Evolutionary conservation across 768 basidiomycete genomes (phyloP).

Genomic region (Mycena vitilis): DNA sequence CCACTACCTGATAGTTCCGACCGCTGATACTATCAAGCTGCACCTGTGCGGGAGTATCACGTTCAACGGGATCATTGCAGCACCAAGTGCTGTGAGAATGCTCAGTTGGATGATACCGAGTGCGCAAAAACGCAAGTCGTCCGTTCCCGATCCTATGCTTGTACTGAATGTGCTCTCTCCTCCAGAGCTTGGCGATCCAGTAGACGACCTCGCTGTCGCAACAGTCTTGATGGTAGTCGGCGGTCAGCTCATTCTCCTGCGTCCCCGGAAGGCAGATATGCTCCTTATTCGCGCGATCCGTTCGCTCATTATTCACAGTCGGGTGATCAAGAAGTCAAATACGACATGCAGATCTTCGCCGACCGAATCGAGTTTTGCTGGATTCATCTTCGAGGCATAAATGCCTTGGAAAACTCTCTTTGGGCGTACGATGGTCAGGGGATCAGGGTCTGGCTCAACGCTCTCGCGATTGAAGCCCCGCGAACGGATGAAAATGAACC

Average conservation of each 20-base stretch:
- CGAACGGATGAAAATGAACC: slow-evolving; percentile 49
- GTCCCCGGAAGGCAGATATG: slow-evolving; percentile 78
- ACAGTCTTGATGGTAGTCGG: slow-evolving; percentile 97
- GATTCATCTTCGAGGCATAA: slow-evolving; percentile 96
- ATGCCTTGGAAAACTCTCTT: slow-evolving; percentile 93
- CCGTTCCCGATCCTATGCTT: not conserved
- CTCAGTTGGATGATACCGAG: slow-evolving; percentile 98
- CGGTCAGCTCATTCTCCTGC: slow-evolving; percentile 88
- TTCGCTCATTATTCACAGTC: slow-evolving; percentile 58
- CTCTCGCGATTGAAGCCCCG: slow-evolving; percentile 85
- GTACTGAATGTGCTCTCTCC: slow-evolving; percentile 23
- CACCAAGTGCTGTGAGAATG: slow-evolving; percentile 85
- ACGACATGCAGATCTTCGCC: slow-evolving; percentile 97
- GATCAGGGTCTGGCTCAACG: slow-evolving; percentile 95
- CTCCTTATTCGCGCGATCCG: not conserved
- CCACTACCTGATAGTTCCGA: slow-evolving; percentile 92
- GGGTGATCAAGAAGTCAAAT: slow-evolving; percentile 89
- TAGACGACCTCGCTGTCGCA: slow-evolving; percentile 91
- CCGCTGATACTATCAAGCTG: slow-evolving; percentile 83
- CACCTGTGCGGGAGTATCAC: slow-evolving; percentile 95
- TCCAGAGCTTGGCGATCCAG: slow-evolving; percentile 92
- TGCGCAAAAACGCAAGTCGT: slow-evolving; percentile 86
- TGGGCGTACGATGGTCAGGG: slow-evolving; percentile 96
- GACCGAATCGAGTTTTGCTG: slow-evolving; percentile 99
- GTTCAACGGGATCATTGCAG: slow-evolving; percentile 89